A percentile compares a stretch with the other conserved stretches of the same genome.
phyloP scores from a whole-genome alignment of 306 rosid species.

The Medicago truncatula region MtrunA17r5.0-ANR NC_053043.1:47740001-47740500 shows the following conservation, averaged over 20 bases:
- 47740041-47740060: background rate
- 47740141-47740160: slow-evolving; percentile 1
- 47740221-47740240: slow-evolving; percentile 65
- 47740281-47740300: slow-evolving; percentile 60
- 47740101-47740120: background rate
- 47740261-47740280: slow-evolving; percentile 52
- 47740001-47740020: background rate
- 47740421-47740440: background rate
- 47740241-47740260: slow-evolving; percentile 48
- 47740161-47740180: background rate
- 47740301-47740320: slow-evolving; percentile 73
- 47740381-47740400: background rate
- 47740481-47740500: slow-evolving; percentile 74
- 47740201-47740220: slow-evolving; percentile 6
- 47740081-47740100: background rate
- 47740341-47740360: slow-evolving; percentile 12
- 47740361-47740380: background rate
- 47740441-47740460: background rate
- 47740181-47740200: background rate
- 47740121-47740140: background rate
- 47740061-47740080: background rate
- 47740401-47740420: slow-evolving; percentile 7
- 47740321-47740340: slow-evolving; percentile 81
- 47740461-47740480: slow-evolving; percentile 61
- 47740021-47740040: background rate